These are phyloP conservation scores for Colletotrichum magnum DNA, from an alignment of 2,329 filamentous ascomycete species.

Conservation along the genomic window DNA sequence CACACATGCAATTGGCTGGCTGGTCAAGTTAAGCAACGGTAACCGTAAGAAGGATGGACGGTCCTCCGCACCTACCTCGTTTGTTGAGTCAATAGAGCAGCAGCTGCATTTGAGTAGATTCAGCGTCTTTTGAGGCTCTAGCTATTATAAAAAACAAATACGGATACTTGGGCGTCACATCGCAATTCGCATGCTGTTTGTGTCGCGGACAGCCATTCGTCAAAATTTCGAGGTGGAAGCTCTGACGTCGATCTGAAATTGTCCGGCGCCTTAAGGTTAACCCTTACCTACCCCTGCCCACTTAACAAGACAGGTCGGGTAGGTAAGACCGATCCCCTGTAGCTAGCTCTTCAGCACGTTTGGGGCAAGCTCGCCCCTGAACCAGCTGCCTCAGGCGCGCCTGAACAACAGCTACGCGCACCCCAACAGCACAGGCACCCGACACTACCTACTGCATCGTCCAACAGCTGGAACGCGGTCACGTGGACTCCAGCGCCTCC, in stretches of 20 bases:
- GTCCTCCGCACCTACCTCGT: too few species aligned
- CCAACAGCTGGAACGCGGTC: conserved; percentile 15
- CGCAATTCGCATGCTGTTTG: neutral
- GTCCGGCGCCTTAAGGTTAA: neutral
- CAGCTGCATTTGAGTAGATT: too few species aligned
- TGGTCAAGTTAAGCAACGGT: too few species aligned
- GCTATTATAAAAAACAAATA: too few species aligned
- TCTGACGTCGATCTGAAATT: conserved; percentile 16
- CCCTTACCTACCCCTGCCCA: neutral
- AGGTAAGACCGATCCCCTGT: neutral
- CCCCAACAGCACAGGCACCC: neutral
- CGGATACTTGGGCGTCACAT: too few species aligned
- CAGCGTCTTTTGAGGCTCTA: too few species aligned
- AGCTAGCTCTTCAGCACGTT: conserved; percentile 16
- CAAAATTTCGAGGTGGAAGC: neutral
- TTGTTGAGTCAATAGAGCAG: too few species aligned
- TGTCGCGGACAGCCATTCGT: neutral
- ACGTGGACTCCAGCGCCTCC: conserved; percentile 41
- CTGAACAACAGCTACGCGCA: conserved; percentile 6
- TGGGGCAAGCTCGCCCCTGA: conserved; percentile 24
- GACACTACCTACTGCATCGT: neutral
- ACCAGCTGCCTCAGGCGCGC: conserved; percentile 3
- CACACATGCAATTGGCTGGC: too few species aligned
- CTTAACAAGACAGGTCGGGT: neutral
- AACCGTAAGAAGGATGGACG: too few species aligned